Evolutionary conservation across 2,329 filamentous ascomycete genomes (phyloP).

Genomic region (Colletotrichum abscissum): DNA sequence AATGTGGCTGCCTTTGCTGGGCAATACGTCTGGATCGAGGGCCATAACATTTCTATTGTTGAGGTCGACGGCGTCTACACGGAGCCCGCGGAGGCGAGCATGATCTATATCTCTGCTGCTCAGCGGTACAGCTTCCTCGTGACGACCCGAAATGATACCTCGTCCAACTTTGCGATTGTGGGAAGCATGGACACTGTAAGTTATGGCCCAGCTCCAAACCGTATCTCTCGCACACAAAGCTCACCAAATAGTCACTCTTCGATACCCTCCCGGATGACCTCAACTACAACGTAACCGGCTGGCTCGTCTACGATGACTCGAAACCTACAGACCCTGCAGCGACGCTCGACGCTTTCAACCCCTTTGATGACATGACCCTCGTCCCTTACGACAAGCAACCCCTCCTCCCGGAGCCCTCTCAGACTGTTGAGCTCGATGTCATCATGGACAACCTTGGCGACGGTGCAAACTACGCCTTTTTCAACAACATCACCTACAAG

Average conservation of each 20-base stretch:
- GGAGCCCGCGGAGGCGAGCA: constrained; percentile 67
- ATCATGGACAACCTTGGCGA: constrained; percentile 70
- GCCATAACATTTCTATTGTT: constrained; percentile 74
- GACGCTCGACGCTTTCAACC: constrained; percentile 69
- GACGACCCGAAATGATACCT: constrained; percentile 71
- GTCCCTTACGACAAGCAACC: constrained; percentile 74
- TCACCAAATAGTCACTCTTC: constrained; percentile 64
- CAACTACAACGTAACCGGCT: constrained; percentile 76
- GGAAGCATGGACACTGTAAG: constrained; percentile 75
- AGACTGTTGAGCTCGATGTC: constrained; percentile 71
- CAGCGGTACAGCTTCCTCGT: constrained; percentile 74
- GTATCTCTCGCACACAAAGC: constrained; percentile 32
- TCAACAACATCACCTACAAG: constrained; percentile 83
- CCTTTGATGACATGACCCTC: constrained; percentile 80
- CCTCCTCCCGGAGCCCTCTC: constrained; percentile 70
- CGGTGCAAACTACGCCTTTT: constrained; percentile 71
- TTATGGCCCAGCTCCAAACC: constrained; percentile 26
- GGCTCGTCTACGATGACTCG: constrained; percentile 67
- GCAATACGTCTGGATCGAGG: constrained; percentile 75
- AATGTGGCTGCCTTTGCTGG: constrained; percentile 80
- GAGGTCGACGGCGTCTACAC: constrained; percentile 81
- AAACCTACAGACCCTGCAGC: constrained; percentile 62
- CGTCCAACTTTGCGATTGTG: constrained; percentile 74
- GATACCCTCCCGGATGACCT: constrained; percentile 73
- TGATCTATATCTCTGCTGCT: constrained; percentile 75